Percentiles rank a stretch among this genome's conserved stretches.
These are phyloP conservation scores for Henckelia pumila DNA, from an alignment of 257 asterid species.

Conservation along the genomic window DNA sequence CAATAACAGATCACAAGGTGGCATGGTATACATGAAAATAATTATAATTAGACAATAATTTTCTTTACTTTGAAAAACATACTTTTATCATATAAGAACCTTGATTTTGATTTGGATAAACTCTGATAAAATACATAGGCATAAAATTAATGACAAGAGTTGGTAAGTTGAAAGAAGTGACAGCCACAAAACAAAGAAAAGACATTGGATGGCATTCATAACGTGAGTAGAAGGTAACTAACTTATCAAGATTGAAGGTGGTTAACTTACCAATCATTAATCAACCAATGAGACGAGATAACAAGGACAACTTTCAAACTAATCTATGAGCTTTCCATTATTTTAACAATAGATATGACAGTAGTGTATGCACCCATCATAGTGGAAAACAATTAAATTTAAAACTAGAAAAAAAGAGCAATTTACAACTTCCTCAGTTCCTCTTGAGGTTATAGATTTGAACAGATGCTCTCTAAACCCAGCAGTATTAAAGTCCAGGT, in stretches of 20 bases:
- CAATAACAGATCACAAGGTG: no score
- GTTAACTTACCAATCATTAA: conserved; percentile 1
- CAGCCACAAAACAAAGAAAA: conserved; percentile 1
- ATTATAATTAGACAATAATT: no score
- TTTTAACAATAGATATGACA: background rate
- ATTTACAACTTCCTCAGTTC: background rate
- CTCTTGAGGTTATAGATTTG: background rate
- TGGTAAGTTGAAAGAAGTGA: background rate
- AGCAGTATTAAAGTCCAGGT: conserved; percentile 7
- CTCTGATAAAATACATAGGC: no score
- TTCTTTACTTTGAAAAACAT: no score
- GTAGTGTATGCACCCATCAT: background rate
- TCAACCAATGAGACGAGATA: background rate
- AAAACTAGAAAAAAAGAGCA: conserved; percentile 2
- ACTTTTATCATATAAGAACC: no score
- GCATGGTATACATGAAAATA: no score
- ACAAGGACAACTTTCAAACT: no score
- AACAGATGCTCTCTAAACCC: conserved; percentile 19
- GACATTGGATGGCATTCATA: background rate
- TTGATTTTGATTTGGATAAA: no score
- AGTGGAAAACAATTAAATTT: background rate
- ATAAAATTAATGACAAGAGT: background rate
- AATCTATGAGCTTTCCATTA: background rate
- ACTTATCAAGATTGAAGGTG: background rate
- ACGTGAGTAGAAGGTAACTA: background rate